Evolutionary conservation across 345 rosid species (phyloP).

Genomic region (Aethionema arabicum): DNA sequence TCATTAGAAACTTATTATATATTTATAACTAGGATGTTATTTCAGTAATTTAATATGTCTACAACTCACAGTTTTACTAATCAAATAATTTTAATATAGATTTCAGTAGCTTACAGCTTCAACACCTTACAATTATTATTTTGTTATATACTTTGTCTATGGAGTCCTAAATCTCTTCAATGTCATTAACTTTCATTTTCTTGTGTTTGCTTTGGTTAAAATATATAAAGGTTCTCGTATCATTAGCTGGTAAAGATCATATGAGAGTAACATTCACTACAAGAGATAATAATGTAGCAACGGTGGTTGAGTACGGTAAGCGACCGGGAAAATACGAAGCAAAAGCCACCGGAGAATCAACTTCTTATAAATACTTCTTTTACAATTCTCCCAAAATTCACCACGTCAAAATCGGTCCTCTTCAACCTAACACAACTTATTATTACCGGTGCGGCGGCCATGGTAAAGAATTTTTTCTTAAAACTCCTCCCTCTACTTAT

Average conservation of each 20-base stretch:
- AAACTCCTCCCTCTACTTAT: conserved; percentile 64
- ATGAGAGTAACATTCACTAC: conserved; percentile 75
- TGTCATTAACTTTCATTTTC: too few species aligned
- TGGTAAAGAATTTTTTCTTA: conserved; percentile 78
- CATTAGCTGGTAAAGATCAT: conserved; percentile 62
- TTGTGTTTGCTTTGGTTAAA: too few species aligned
- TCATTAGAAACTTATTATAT: too few species aligned
- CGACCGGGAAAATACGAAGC: conserved; percentile 48
- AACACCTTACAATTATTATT: too few species aligned
- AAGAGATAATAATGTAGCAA: conserved; percentile 45
- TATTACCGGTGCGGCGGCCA: conserved; percentile 69
- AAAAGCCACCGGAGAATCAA: conserved; percentile 51
- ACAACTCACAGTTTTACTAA: too few species aligned
- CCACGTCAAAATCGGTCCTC: conserved; percentile 81
- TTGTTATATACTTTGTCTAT: too few species aligned
- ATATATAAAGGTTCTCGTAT: conserved; percentile 64
- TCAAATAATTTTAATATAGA: too few species aligned
- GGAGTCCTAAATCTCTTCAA: too few species aligned
- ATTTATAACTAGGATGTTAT: too few species aligned
- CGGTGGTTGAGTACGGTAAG: conserved; percentile 69
- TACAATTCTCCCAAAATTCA: conserved; percentile 78
- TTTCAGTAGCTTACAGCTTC: too few species aligned
- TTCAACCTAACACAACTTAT: conserved; percentile 57
- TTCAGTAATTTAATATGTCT: too few species aligned
- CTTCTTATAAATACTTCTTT: conserved; percentile 64